Base-by-base conservation (phyloP, 148 eudicot genomes). In the Simmondsia chinensis region DNA sequence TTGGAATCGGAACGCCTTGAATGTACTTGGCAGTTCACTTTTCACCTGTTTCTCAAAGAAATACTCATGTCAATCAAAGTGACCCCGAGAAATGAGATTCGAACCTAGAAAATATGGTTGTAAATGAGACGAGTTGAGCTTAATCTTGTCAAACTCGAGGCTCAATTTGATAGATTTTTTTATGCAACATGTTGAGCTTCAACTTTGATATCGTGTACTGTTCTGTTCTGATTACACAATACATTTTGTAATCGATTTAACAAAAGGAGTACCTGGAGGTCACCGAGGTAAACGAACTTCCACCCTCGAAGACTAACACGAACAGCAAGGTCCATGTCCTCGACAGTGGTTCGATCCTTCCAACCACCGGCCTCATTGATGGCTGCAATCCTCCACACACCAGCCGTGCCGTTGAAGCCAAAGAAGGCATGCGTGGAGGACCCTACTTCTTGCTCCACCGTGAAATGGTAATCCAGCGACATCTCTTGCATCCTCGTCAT, bases 401-500 rank as follows among this genome's bases (percentile, higher is more conserved):
- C 97, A 19, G 91, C 94, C 3, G 97, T 88, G 83, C 97, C 97
- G 38, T 88, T 88, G 65, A 88, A 88, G 39, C 97, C 97, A 46
- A 88, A 88, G 73, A 88, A 88, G 50, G 97, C 97, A 71, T 88
- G 94, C 23, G 97, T 88, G 6, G 97, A 54, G 35, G 97, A 88
- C 18, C 97, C 97, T 14, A 88, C 97, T 83, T 88, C 97, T 71
- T 89, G 97, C 63, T 89, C 97, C 15, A 89, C 94, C 1, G 60
- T 89, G 44, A 89, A 89, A 74, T 89, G 97, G 70, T 88, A 88
- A 57, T 88, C 97, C 30, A 88, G 42, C 7, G 97, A 88, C 97
- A 88, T 88, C 54, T 88, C 97, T 69, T 88, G 97, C 97, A 88
- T 88, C 31, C 97, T 83, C 41, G 97, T 88, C 77, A 88, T 61